Conservation (phyloP, 1,284 basidiomycete genomes). For the Pseudozyma sp. region DNA sequence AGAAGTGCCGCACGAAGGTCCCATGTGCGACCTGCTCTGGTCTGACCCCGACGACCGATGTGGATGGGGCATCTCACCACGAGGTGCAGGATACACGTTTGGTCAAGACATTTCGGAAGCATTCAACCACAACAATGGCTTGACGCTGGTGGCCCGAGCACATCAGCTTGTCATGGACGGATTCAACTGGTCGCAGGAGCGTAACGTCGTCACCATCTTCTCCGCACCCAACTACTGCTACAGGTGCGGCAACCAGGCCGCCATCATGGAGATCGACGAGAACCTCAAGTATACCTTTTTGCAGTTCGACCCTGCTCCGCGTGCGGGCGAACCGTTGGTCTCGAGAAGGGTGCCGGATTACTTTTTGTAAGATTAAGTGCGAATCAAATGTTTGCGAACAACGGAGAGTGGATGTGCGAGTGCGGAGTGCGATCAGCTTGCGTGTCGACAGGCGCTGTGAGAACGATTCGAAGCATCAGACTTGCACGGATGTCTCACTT, state of each 20-base stretch:
- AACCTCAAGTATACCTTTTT: slow-evolving; percentile 95
- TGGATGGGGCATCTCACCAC: slow-evolving; percentile 98
- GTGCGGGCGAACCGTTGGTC: slow-evolving; percentile 97
- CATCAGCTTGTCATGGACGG: slow-evolving; percentile 92
- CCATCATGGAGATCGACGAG: slow-evolving; percentile 99
- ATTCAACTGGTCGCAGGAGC: slow-evolving; percentile 96
- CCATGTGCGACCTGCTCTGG: slow-evolving; percentile 99
- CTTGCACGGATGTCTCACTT: too few species aligned
- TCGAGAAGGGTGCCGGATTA: slow-evolving; percentile 94
- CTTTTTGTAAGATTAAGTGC: slow-evolving; percentile 46
- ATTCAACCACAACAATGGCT: slow-evolving; percentile 98
- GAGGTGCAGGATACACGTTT: slow-evolving; percentile 98
- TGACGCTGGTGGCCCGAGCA: slow-evolving; percentile 81
- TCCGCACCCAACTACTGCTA: slow-evolving; percentile 92
- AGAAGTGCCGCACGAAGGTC: slow-evolving; percentile 98
- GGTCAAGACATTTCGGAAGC: slow-evolving; percentile 98
- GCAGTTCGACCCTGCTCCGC: slow-evolving; percentile 98
- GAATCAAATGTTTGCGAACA: neutral
- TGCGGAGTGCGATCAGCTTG: neutral
- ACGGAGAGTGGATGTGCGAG: neutral
- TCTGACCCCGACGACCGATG: slow-evolving; percentile 99
- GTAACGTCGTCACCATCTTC: slow-evolving; percentile 99
- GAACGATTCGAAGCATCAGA: too few species aligned
- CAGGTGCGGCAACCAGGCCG: slow-evolving; percentile 98
- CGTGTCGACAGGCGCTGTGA: neutral